Evolutionary conservation across 805 yeast genomes (phyloP).

Genomic region (Wickerhamiella spandovensis): DNA sequence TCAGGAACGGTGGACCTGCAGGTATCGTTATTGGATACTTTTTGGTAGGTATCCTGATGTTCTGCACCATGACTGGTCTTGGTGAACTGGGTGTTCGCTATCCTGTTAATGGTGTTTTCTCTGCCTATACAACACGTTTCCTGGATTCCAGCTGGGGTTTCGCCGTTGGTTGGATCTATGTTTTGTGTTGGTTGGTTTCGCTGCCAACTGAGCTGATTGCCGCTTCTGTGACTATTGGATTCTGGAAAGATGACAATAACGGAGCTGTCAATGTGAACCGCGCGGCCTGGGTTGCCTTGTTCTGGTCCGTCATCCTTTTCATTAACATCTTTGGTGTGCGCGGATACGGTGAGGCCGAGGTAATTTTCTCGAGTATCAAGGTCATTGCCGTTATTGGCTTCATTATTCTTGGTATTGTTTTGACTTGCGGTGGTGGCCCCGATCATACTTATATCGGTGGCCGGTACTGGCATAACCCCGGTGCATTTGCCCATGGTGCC

Average conservation of each 20-base stretch:
- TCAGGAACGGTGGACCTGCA: constrained; percentile 46
- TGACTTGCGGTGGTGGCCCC: constrained; percentile 38
- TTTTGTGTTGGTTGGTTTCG: constrained; percentile 47
- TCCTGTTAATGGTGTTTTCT: constrained; percentile 50
- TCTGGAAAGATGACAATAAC: constrained; percentile 36
- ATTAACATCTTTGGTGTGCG: constrained; percentile 43
- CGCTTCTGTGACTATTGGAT: constrained; percentile 41
- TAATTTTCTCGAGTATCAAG: constrained; percentile 42
- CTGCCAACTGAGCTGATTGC: constrained; percentile 54
- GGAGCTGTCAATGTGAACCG: constrained; percentile 29
- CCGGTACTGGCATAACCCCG: constrained; percentile 43
- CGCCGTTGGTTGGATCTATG: constrained; percentile 59
- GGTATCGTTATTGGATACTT: constrained; percentile 42
- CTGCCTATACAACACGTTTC: constrained; percentile 45
- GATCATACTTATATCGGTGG: constrained; percentile 38
- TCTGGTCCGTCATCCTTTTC: constrained; percentile 34
- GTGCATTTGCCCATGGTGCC: constrained; percentile 50
- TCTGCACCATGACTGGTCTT: constrained; percentile 48
- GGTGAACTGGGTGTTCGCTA: constrained; percentile 59
- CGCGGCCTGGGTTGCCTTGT: constrained; percentile 42
- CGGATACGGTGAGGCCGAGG: constrained; percentile 56
- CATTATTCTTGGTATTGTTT: constrained; percentile 41
- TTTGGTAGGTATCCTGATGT: constrained; percentile 48
- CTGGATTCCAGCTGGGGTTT: constrained; percentile 57
- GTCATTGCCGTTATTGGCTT: constrained; percentile 47